These are phyloP conservation scores for Chloropicon primus DNA, from an alignment of 139 green algal genomes.

Conservation along the genomic window DNA sequence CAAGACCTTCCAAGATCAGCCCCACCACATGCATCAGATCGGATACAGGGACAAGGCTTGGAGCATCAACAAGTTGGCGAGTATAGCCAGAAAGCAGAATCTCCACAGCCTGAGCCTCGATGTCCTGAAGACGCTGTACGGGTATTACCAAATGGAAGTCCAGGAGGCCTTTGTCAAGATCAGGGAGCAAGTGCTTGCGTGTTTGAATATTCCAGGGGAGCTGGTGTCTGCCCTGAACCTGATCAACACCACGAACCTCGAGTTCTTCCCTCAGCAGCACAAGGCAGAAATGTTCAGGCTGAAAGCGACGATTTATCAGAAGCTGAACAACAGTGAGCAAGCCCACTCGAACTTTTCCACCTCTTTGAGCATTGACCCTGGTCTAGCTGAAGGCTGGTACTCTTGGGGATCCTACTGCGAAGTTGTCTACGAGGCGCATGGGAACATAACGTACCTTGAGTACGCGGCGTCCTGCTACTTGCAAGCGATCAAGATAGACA, in stretches of 20 bases:
- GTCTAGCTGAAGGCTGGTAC: conserved; percentile 75
- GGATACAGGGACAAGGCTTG: conserved; percentile 79
- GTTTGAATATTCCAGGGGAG: conserved; percentile 38
- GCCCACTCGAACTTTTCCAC: conserved; percentile 61
- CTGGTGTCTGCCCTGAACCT: conserved; percentile 67
- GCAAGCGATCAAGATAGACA: conserved; percentile 18
- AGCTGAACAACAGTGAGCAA: conserved; percentile 18
- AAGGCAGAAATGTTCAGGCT: conserved; percentile 88
- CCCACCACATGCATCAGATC: conserved; percentile 59
- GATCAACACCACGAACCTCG: conserved; percentile 85
- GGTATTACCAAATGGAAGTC: conserved; percentile 93
- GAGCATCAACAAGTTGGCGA: conserved; percentile 81
- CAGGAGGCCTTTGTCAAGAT: conserved; percentile 98
- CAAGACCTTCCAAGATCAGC: conserved; percentile 28
- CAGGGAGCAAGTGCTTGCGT: conserved; percentile 58
- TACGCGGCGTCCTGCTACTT: conserved; percentile 72
- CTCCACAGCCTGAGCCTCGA: conserved; percentile 24
- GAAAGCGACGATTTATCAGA: conserved; percentile 55
- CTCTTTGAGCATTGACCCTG: conserved; percentile 29
- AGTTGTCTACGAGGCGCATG: conserved; percentile 21
- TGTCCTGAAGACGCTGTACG: conserved; percentile 87
- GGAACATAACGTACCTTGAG: conserved; percentile 47
- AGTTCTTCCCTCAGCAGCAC: conserved; percentile 79
- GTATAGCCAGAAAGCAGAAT: conserved; percentile 59
- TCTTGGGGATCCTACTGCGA: conserved; percentile 84